A percentile compares a stretch with the other conserved stretches of the same genome.
phyloP scores from a whole-genome alignment of 257 asterid species.

The Nicotiana tomentosiformis region DNA sequence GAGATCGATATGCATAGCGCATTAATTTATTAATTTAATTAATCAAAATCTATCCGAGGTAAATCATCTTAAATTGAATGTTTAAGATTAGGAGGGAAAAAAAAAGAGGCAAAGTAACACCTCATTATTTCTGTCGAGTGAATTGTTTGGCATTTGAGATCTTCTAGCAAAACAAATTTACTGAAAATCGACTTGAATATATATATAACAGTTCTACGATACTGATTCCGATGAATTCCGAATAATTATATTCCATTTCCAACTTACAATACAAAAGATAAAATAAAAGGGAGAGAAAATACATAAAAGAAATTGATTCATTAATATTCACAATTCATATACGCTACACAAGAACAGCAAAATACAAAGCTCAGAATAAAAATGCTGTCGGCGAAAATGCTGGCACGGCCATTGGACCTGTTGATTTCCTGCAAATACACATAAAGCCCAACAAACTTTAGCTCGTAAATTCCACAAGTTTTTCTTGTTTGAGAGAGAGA shows the following conservation, averaged over 20 bases:
- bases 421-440: conserved; percentile 26
- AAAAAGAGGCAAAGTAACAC: not conserved
- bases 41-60: too few relatives aligned
- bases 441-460: not conserved
- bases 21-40: too few relatives aligned
- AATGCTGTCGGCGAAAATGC: conserved; percentile 42
- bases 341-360: not conserved
- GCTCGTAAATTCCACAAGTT: not conserved
- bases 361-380: conserved; percentile 21
- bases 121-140: not conserved
- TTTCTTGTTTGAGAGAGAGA: not conserved
- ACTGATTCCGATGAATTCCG: not conserved
- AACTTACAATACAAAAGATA: not conserved
- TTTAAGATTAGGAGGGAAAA: too few relatives aligned
- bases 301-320: not conserved
- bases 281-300: not conserved
- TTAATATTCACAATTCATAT: conserved; percentile 9
- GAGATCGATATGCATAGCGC: not conserved
- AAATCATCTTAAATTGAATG: too few relatives aligned
- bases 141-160: not conserved
- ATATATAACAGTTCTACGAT: not conserved
- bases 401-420: conserved; percentile 24
- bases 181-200: not conserved
- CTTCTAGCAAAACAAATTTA: not conserved
- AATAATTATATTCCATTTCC: not conserved